Evolutionary conservation across 2,329 filamentous ascomycete genomes (phyloP), one percentile per base, ranked within the genome.

Genomic region (Ophiosphaerella herpotricha): DNA sequence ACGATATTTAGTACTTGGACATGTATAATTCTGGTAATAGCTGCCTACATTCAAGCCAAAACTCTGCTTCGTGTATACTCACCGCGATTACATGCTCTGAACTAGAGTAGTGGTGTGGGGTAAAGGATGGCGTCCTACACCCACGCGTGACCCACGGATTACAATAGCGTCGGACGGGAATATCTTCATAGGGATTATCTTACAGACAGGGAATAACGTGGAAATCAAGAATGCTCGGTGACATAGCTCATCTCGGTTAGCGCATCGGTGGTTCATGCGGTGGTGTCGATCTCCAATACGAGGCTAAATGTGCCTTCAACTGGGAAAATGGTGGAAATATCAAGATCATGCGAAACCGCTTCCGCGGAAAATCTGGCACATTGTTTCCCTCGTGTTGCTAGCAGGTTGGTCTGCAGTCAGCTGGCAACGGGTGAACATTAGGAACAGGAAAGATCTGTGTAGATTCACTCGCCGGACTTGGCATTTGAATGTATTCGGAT

Each of bases 281-380:
- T 39, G 51, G 29, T 48, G 57, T 46, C 44, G 49, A 54, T 57
- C 47, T 43, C 48, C 54, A 54, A 54, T 52, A 55, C 32, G 39
- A 31, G 48, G 49, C 46, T 55, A 42, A 55, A 51, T 43, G 46
- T 36, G 48, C 39, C 39, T 42, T 26, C 39, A 43, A 33, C 48
- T 34, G 5, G 40, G 43, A 40, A 16, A 26, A 38, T 38, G 36
- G 49, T 48, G 44, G 44, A 47, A 31, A 47, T 48, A 11, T 24
- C n/a, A 16, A 16, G 9, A 16, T 42, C 42, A 42, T 38, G 42
- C 33, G 23, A 34, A 12, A 24, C n/a, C 16, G 38, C 38, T 21
- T 4, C 18, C 2, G 7, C 18, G 4, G 32, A 4, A 18, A 14
- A 14, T n/a, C 13, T 31, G 16, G n/a, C 12, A 7, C 18, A 23